Percentiles rank a stretch among this genome's conserved stretches.
Evolutionary conservation across 257 asterid species (phyloP).

Genomic region (Capsicum baccatum): DNA sequence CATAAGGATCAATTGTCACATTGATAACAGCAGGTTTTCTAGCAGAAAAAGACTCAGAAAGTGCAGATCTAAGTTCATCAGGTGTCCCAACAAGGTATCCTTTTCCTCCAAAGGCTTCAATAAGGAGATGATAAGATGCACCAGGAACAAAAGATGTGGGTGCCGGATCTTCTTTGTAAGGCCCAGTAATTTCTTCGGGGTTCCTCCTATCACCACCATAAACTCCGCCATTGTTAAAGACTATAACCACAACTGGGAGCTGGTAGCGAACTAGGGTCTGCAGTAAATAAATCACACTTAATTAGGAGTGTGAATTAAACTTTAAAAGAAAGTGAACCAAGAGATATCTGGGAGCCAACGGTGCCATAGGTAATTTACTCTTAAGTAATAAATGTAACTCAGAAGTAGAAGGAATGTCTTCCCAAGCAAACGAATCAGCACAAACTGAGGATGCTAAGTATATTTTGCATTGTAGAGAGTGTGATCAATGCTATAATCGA

Average conservation of each 20-base stretch:
- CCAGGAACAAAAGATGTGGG: conserved; percentile 94
- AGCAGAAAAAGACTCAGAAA: conserved; percentile 66
- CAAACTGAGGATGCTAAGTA: not conserved
- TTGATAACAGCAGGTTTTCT: conserved; percentile 81
- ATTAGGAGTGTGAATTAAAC: not conserved
- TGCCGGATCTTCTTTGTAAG: conserved; percentile 87
- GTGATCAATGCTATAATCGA: not conserved
- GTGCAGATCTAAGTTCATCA: conserved; percentile 79
- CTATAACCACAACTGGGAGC: conserved; percentile 89
- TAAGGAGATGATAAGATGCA: conserved; percentile 75
- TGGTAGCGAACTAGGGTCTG: conserved; percentile 86
- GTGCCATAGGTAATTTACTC: not conserved
- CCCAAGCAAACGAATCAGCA: not conserved
- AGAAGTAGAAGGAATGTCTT: not conserved
- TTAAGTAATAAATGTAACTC: not conserved
- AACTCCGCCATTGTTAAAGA: conserved; percentile 90
- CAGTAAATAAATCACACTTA: conserved; percentile 21
- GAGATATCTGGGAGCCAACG: not conserved
- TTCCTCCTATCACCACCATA: conserved; percentile 90
- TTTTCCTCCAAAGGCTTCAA: conserved; percentile 89
- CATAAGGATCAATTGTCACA: conserved; percentile 82
- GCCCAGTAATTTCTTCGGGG: conserved; percentile 84
- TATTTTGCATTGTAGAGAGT: not conserved
- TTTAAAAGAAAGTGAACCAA: not conserved
- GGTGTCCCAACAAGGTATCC: conserved; percentile 84